These are phyloP conservation scores for Neurospora sublineolata DNA, from an alignment of 495 filamentous ascomycete genomes.

Conservation along the genomic window DNA sequence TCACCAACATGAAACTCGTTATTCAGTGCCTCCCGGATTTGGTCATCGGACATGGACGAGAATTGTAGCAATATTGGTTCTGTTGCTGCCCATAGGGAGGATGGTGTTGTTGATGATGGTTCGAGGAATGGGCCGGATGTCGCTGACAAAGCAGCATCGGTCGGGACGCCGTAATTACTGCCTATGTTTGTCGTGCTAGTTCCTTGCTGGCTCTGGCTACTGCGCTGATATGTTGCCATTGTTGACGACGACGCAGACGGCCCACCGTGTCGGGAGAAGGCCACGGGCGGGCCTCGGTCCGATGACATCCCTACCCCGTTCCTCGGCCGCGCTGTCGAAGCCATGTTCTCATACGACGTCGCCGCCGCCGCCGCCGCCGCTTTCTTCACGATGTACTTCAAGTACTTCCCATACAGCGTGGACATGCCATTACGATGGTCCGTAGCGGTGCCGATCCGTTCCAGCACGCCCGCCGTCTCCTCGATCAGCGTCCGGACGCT, in stretches of 20 bases:
- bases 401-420: slow-evolving; percentile 48
- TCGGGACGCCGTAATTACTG: not conserved
- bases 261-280: not conserved
- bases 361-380: slow-evolving; percentile 1
- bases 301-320: not conserved
- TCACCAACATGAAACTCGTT: slow-evolving; percentile 44
- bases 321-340: not conserved
- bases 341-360: not conserved
- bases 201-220: slow-evolving; percentile 7
- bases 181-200: not conserved
- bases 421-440: slow-evolving; percentile 53
- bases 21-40: slow-evolving; percentile 50
- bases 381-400: slow-evolving; percentile 45
- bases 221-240: slow-evolving; percentile 1
- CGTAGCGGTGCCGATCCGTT: slow-evolving; percentile 53
- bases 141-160: slow-evolving; percentile 1
- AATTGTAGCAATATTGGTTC: slow-evolving; percentile 44
- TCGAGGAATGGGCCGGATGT: not conserved
- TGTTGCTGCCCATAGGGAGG: slow-evolving; percentile 24
- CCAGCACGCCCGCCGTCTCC: slow-evolving; percentile 56
- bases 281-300: not conserved
- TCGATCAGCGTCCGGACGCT: slow-evolving; percentile 58
- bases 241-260: slow-evolving; percentile 5
- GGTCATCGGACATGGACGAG: slow-evolving; percentile 55
- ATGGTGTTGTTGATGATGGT: not conserved